Evolutionary conservation across 441 rosid genomes (phyloP).

Genomic region (Gossypium aridum): DNA sequence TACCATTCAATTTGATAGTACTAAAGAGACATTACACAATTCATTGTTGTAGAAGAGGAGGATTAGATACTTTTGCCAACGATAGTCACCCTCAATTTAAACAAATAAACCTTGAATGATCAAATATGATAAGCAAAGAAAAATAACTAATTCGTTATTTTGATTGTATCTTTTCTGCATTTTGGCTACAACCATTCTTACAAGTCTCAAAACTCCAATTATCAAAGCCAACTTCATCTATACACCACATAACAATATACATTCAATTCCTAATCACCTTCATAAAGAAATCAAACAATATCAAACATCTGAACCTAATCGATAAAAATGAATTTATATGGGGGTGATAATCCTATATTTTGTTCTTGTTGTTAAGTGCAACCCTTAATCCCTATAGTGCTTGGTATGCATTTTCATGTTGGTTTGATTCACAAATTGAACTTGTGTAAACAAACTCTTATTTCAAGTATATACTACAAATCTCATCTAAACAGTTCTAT

Average conservation of each 20-base stretch:
- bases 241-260: slow-evolving; percentile 17
- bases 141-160: too few species aligned
- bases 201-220: too few species aligned
- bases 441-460: slow-evolving; percentile 22
- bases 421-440: slow-evolving; percentile 19
- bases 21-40: too few species aligned
- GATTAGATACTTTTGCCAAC: too few species aligned
- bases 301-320: slow-evolving; percentile 27
- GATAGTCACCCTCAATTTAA: too few species aligned
- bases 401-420: slow-evolving; percentile 8
- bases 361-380: background rate
- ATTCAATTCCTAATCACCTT: slow-evolving; percentile 17
- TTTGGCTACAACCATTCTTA: too few species aligned
- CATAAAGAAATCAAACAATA: slow-evolving; percentile 35
- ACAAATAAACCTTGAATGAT: too few species aligned
- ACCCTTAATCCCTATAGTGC: background rate
- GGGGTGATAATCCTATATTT: background rate
- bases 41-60: too few species aligned
- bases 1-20: too few species aligned
- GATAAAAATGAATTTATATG: slow-evolving; percentile 25
- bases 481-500: slow-evolving; percentile 21
- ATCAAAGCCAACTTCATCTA: slow-evolving; percentile 20
- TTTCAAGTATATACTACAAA: slow-evolving; percentile 25
- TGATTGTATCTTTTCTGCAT: too few species aligned
- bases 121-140: too few species aligned